Percentiles rank a stretch among this genome's conserved stretches.
Conservation (phyloP, 139 green algal species). For the Micractinium conductrix region DNA sequence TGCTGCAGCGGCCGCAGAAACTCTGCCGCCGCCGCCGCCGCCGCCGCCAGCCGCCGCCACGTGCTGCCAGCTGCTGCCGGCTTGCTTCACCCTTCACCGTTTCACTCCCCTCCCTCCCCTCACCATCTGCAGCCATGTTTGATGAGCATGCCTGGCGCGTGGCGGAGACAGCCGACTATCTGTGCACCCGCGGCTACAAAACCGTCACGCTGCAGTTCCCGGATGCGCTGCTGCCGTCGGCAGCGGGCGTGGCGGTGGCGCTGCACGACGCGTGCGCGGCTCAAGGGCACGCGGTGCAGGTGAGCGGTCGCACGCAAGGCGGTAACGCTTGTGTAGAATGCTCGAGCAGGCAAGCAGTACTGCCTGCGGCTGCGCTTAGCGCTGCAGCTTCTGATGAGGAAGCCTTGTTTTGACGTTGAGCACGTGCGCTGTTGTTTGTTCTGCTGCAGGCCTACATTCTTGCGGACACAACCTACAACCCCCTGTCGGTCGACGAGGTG, state of each 20-base stretch:
- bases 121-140: no score
- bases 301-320: neutral
- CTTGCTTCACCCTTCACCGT: neutral
- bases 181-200: constrained; percentile 49
- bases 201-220: constrained; percentile 78
- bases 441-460: constrained; percentile 75
- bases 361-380: neutral
- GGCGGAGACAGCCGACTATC: constrained; percentile 50
- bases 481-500: constrained; percentile 83
- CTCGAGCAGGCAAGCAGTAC: neutral
- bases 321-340: neutral
- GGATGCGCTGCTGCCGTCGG: constrained; percentile 66
- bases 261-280: constrained; percentile 37
- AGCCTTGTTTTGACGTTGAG: neutral
- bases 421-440: neutral
- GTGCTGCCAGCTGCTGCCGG: neutral
- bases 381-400: neutral
- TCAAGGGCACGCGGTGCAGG: constrained; percentile 31
- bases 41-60: neutral
- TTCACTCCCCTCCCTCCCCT: no score
- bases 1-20: no score
- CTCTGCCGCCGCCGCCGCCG: no score
- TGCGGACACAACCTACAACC: constrained; percentile 88
- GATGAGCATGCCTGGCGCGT: constrained; percentile 11
- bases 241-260: constrained; percentile 38